These are phyloP conservation scores for Canna indica DNA, from an alignment of 176 grass and related monocot genomes.

Conservation along the genomic window DNA sequence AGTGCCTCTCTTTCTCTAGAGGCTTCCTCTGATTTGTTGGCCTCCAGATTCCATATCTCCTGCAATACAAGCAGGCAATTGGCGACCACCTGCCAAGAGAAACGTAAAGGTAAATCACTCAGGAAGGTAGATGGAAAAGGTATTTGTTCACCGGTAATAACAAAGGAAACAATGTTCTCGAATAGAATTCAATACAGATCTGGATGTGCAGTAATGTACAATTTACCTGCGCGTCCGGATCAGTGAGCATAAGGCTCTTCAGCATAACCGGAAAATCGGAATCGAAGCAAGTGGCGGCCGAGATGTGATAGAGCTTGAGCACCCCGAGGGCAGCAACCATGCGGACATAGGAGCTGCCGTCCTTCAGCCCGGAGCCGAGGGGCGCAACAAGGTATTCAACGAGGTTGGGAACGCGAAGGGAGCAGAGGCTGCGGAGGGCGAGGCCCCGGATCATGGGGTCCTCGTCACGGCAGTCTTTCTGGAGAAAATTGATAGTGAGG, in stretches of 20 bases:
- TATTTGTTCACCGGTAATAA: background rate
- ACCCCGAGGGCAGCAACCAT: conserved; percentile 66
- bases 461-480: conserved; percentile 89
- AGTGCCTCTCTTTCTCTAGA: conserved; percentile 79
- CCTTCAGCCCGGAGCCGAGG: conserved; percentile 66
- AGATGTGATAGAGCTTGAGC: conserved; percentile 94
- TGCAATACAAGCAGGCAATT: conserved; percentile 83
- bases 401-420: conserved; percentile 82
- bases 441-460: conserved; percentile 93
- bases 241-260: conserved; percentile 85
- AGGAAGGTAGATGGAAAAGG: background rate
- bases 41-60: conserved; percentile 93
- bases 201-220: background rate
- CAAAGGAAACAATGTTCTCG: background rate
- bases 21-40: conserved; percentile 71
- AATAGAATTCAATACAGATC: conserved; percentile 15
- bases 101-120: background rate
- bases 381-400: conserved; percentile 94
- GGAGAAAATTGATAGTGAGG: conserved; percentile 97
- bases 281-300: conserved; percentile 70
- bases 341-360: conserved; percentile 75
- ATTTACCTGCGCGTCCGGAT: conserved; percentile 76
- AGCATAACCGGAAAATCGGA: conserved; percentile 74
- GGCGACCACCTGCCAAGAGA: conserved; percentile 59
- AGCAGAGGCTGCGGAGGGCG: conserved; percentile 93